Evolutionary conservation across 306 rosid species (phyloP), one percentile per base, ranked within the genome.

Genomic region (Comarum palustre): DNA sequence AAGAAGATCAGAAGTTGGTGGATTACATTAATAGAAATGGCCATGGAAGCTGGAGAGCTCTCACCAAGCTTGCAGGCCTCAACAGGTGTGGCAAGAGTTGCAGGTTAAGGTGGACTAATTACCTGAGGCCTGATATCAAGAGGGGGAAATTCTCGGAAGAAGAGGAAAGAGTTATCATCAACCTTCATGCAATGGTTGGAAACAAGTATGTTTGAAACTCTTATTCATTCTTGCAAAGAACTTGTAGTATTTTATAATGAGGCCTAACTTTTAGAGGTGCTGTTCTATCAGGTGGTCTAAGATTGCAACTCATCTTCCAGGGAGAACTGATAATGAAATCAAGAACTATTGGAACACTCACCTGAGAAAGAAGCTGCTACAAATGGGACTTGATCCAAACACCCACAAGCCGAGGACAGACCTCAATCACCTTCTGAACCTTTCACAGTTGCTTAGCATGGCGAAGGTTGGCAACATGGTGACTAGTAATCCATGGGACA

Each of bases 51-150:
- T 93, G 98, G 98, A 85, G 96, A 74, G 69, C 91, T 4, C 86
- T 93, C 46, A 81, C 98, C 22, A 87, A 90, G 86, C 88, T 76
- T 38, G 93, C 98, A 2, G 96, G 94, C 64, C 85, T 93, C 57
- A 93, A 89, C 81, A 74, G 98, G 76, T 93, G 98, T 58, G 98
- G 98, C 0, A 93, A 93, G 78, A 93, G 98, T 50, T 93, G 98
- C 36, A 75, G 98, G 52, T 71, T 93, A 25, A 86, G 98, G 82
- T 93, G 98, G 98, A 84, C 87, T 1, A 93, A 93, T 55, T 93
- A 93, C 81, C 85, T 93, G 14, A 81, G 92, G 74, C 96, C 98
- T 36, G 97, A 93, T 80, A 93, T 93, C 39, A 93, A 89, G 82
- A 87, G 98, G 82, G 98, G 98, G 0, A 86, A 86, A 16, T 90